A percentile compares a stretch with the other conserved stretches of the same genome.
Conservation (phyloP, 2,329 filamentous ascomycete species). For the Colletotrichum euphorbiae region DNA sequence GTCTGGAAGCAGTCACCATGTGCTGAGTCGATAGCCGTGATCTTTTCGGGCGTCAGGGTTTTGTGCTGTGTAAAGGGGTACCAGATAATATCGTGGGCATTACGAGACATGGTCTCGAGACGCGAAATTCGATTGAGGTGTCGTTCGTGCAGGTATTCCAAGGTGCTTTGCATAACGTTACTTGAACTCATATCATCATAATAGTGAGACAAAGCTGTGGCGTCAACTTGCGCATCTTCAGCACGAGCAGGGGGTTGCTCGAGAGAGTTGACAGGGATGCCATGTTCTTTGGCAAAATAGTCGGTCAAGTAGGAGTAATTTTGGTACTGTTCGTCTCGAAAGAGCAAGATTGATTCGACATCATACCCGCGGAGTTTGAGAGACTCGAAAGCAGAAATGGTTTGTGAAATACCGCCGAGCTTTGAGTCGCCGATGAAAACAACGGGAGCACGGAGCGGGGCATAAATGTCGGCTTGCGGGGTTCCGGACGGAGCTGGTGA, state of each 20-base stretch:
- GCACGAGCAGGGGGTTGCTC: conserved; percentile 68
- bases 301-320: conserved; percentile 75
- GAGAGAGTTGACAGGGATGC: conserved; percentile 67
- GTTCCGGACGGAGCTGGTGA: conserved; percentile 82
- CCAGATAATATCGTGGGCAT: conserved; percentile 78
- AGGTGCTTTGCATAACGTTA: conserved; percentile 55
- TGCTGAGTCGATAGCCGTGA: conserved; percentile 83
- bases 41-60: conserved; percentile 68
- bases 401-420: conserved; percentile 83
- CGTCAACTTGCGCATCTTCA: conserved; percentile 58
- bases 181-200: conserved; percentile 63
- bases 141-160: conserved; percentile 62
- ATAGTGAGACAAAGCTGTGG: conserved; percentile 70
- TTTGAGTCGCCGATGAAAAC: conserved; percentile 80
- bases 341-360: conserved; percentile 76
- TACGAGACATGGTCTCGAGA: conserved; percentile 70
- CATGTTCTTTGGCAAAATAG: conserved; percentile 72
- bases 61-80: conserved; percentile 89
- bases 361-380: conserved; percentile 83
- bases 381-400: conserved; percentile 84
- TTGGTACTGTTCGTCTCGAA: conserved; percentile 72
- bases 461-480: conserved; percentile 82
- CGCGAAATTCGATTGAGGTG: conserved; percentile 68
- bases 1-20: conserved; percentile 83
- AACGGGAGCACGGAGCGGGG: conserved; percentile 77